Evolutionary conservation across 148 eudicot genomes (phyloP).

Genomic region (Vaccinium myrtillus): DNA sequence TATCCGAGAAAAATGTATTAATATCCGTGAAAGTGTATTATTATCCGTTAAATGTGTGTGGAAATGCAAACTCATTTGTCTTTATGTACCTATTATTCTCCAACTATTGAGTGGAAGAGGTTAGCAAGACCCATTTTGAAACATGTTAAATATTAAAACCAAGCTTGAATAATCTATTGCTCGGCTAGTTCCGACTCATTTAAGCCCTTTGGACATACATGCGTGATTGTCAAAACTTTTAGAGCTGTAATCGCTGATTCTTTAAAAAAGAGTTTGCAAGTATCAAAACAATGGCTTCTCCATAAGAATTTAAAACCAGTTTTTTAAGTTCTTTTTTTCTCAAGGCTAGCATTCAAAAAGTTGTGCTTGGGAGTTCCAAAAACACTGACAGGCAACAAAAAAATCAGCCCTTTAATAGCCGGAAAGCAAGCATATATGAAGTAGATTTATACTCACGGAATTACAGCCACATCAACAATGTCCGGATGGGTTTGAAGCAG

Average conservation of each 20-base stretch:
- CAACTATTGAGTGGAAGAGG: too few relatives aligned
- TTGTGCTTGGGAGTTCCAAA: neutral
- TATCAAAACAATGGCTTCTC: neutral
- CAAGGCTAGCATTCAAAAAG: neutral
- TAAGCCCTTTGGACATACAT: neutral
- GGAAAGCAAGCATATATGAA: neutral
- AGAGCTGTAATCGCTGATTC: neutral
- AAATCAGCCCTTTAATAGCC: neutral
- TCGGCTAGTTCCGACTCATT: neutral
- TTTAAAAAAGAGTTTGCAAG: too few relatives aligned
- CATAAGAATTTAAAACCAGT: too few relatives aligned
- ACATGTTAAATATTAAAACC: neutral
- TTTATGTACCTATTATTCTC: too few relatives aligned
- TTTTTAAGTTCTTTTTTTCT: neutral
- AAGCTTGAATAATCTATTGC: neutral
- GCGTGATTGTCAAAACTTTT: neutral
- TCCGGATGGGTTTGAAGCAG: conserved; percentile 15
- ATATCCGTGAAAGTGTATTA: too few relatives aligned
- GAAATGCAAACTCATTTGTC: too few relatives aligned
- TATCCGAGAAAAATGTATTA: too few relatives aligned
- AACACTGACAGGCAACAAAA: too few relatives aligned
- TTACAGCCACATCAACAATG: conserved; percentile 4
- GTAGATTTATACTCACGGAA: conserved; percentile 10
- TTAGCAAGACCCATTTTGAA: neutral
- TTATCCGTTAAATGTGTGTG: too few relatives aligned